These are phyloP conservation scores for Macrophomina phaseolina DNA, from an alignment of 2,329 filamentous ascomycete species.

Conservation along the genomic window DNA sequence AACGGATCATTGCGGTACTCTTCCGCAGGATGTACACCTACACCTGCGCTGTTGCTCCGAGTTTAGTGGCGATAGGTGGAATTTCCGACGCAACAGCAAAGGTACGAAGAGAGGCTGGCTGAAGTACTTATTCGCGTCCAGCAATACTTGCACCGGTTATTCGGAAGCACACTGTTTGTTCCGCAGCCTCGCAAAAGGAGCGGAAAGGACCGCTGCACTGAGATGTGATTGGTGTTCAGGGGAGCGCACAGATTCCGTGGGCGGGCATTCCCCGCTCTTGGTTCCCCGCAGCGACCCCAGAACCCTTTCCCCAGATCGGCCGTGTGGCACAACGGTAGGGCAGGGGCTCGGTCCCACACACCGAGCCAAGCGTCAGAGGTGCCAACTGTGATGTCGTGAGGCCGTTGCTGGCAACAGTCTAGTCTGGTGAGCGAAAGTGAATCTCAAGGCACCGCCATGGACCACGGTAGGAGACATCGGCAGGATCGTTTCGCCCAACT, in stretches of 20 bases:
- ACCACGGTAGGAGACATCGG: not conserved
- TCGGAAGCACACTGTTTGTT: not conserved
- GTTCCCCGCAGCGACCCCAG: slow-evolving; percentile 19
- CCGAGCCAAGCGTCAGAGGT: not conserved
- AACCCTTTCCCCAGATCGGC: slow-evolving; percentile 22
- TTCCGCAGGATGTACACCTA: not conserved
- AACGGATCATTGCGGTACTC: too few species aligned
- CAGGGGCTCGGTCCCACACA: not conserved
- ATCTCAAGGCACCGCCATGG: not conserved
- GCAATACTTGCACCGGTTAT: not conserved
- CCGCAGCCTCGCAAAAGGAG: not conserved
- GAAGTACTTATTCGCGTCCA: not conserved
- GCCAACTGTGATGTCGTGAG: not conserved
- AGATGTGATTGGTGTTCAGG: not conserved
- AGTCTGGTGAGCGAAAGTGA: not conserved
- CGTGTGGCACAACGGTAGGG: not conserved
- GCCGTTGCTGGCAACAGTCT: not conserved
- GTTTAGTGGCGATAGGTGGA: not conserved
- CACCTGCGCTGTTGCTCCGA: not conserved
- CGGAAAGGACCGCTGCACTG: not conserved
- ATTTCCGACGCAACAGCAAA: not conserved
- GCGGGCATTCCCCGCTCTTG: slow-evolving; percentile 12
- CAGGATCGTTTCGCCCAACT: not conserved
- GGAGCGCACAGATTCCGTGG: slow-evolving; percentile 10
- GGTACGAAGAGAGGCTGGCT: not conserved